Conservation (phyloP, 768 basidiomycete species). For the Mycena haematopus region DNA sequence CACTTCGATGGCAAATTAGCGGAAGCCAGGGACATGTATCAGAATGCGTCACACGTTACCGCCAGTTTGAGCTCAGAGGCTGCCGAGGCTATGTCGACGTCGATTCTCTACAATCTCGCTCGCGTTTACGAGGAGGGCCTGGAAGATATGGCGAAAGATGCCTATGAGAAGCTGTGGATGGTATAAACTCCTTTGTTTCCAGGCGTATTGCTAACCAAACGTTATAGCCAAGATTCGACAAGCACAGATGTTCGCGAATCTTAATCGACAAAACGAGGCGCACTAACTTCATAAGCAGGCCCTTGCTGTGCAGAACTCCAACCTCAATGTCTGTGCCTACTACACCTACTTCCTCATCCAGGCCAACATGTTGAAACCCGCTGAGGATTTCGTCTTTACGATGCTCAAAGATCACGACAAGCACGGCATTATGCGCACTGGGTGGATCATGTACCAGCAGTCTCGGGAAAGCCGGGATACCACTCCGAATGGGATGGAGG, state of each 20-base stretch:
- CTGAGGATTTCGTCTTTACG: slow-evolving; percentile 88
- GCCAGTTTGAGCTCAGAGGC: slow-evolving; percentile 50
- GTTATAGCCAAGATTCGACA: slow-evolving; percentile 88
- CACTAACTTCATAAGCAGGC: slow-evolving; percentile 92
- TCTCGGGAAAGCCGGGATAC: slow-evolving; percentile 84
- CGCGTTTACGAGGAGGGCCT: slow-evolving; percentile 91
- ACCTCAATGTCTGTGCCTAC: slow-evolving; percentile 89
- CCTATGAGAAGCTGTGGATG: slow-evolving; percentile 93
- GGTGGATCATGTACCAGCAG: slow-evolving; percentile 84
- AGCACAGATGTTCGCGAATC: slow-evolving; percentile 74
- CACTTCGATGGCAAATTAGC: slow-evolving; percentile 69
- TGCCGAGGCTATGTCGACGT: slow-evolving; percentile 77
- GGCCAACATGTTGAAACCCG: slow-evolving; percentile 69
- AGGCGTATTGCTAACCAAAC: slow-evolving; percentile 5
- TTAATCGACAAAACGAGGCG: slow-evolving; percentile 80
- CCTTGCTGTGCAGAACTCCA: slow-evolving; percentile 76
- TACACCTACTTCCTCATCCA: slow-evolving; percentile 94
- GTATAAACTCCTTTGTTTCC: slow-evolving; percentile 52
- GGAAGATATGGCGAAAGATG: slow-evolving; percentile 74
- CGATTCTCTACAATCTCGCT: slow-evolving; percentile 90
- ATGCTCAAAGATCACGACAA: slow-evolving; percentile 87
- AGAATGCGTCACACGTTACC: slow-evolving; percentile 60
- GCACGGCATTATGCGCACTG: slow-evolving; percentile 88
- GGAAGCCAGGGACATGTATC: slow-evolving; percentile 71
- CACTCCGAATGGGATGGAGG: slow-evolving; percentile 61